Base-by-base conservation (phyloP, 1,139 yeast genomes). In the Taphrina communis region DNA sequence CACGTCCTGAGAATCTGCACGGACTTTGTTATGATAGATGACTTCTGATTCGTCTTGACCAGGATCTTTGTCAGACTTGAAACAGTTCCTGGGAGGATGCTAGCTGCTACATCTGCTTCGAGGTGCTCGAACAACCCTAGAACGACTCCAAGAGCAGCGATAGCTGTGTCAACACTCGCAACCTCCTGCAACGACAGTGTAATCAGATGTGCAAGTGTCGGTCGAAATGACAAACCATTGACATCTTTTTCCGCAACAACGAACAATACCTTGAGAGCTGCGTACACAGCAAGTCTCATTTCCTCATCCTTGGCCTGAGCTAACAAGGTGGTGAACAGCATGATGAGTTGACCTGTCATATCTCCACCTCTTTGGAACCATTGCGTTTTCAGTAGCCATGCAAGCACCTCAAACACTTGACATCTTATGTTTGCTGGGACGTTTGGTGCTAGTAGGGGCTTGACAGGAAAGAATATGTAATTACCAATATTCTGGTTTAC, bases 1-100 rank as follows among this genome's bases (percentile, higher is more conserved):
- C 56, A 12, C 12, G 17, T 19, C 42, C 38, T 41, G 7, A 63
- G 61, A 11, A 53, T 12, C 19, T 17, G n/a, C 12, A 63, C 21
- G 12, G 53, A n/a, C 8, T 7, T 11, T 41, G 38, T 46, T 5
- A 48, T 12, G 39, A 63, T 46, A 31, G 39, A 12, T 0, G 67
- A 63, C 14, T 36, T 44, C 25, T 53, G 61, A 11, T 53, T 42
- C 21, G 4, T 12, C 48, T 63, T 63, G 39, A 41, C 21, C 31
- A 65, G 51, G 9, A 35, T 41, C 25, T 53, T 39, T 9, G 58
- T 21, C 17, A 65, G 12, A 42, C 46, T n/a, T 14, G 63, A 57
- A 36, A 65, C 60, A 8, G 61, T 68, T 21, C 66, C 68, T 9
- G 68, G 67, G 36, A 58, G 60, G 31, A 52, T 65, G 8, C 65